phyloP scores from a whole-genome alignment of 1,139 yeast genomes.

The Casaregolazyma lundiana region DNA sequence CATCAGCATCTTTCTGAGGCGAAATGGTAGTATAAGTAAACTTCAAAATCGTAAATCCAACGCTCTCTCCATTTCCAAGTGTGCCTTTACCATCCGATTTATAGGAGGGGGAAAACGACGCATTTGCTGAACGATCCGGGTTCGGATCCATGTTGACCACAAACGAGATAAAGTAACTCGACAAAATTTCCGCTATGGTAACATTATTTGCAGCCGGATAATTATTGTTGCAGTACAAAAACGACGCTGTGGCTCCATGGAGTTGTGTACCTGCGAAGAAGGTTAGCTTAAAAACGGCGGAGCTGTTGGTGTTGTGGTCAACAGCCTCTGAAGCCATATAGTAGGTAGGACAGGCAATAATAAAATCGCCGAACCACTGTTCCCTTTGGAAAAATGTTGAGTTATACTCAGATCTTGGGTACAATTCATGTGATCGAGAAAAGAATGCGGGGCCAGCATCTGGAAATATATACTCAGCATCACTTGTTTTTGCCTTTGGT shows the following conservation, averaged over 20 bases:
- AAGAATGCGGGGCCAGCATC: not conserved
- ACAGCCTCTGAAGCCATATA: too few species aligned
- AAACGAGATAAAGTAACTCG: constrained; percentile 14
- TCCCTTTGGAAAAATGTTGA: constrained; percentile 12
- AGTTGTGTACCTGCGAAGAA: constrained; percentile 14
- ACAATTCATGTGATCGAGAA: constrained; percentile 10
- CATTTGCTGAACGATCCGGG: too few species aligned
- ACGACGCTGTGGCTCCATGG: constrained; percentile 15
- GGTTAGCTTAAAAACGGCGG: constrained; percentile 11
- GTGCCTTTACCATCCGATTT: too few species aligned
- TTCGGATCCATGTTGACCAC: constrained; percentile 15
- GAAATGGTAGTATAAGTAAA: too few species aligned
- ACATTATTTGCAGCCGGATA: constrained; percentile 11
- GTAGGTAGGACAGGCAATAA: constrained; percentile 17
- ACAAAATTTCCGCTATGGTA: constrained; percentile 9
- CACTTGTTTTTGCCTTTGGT: constrained; percentile 11
- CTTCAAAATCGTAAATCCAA: too few species aligned
- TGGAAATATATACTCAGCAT: constrained; percentile 11
- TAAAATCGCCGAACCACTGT: constrained; percentile 16
- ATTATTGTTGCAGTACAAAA: constrained; percentile 7
- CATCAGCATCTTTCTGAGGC: too few species aligned
- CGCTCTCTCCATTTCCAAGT: too few species aligned
- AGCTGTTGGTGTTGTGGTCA: too few species aligned
- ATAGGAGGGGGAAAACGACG: too few species aligned
- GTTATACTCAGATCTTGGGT: constrained; percentile 7